These are phyloP conservation scores for Metschnikowia kunwiensis DNA, from an alignment of 805 yeast species.

Conservation along the genomic window DNA sequence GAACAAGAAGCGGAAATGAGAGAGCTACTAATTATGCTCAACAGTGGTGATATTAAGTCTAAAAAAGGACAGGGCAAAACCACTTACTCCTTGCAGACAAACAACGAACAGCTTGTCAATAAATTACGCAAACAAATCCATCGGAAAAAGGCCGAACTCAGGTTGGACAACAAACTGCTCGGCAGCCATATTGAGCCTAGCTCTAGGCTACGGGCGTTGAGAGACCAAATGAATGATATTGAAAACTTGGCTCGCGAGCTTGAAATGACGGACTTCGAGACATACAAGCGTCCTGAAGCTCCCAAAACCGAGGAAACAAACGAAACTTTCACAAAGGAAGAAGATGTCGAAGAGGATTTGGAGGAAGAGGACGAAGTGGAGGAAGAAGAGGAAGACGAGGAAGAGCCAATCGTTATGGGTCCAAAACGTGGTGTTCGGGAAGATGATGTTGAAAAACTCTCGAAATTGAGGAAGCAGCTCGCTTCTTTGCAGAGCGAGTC, in stretches of 20 bases:
- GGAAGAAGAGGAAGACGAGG: constrained; percentile 18
- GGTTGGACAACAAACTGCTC: constrained; percentile 43
- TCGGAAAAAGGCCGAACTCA: constrained; percentile 46
- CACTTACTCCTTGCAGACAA: constrained; percentile 34
- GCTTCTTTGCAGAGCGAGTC: constrained; percentile 68
- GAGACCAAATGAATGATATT: constrained; percentile 81
- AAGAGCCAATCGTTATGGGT: constrained; percentile 26
- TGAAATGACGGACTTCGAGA: constrained; percentile 78
- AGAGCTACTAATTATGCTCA: constrained; percentile 63
- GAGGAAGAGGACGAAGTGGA: constrained; percentile 11
- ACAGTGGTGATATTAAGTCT: constrained; percentile 39
- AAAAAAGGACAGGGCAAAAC: constrained; percentile 36
- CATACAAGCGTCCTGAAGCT: constrained; percentile 22
- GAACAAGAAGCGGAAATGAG: constrained; percentile 75
- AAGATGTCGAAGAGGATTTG: constrained; percentile 13
- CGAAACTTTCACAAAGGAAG: constrained; percentile 4
- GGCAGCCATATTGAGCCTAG: constrained; percentile 70
- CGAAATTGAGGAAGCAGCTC: constrained; percentile 53
- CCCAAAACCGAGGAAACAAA: constrained; percentile 9
- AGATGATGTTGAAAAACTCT: constrained; percentile 56
- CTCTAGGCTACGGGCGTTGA: constrained; percentile 64
- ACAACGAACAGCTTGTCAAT: constrained; percentile 35
- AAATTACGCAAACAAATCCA: constrained; percentile 45
- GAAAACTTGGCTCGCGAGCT: constrained; percentile 82
- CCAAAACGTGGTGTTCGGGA: constrained; percentile 41